Base-by-base conservation (phyloP, 331 rosid species). In the Rhamnella rubrinervis region DNA sequence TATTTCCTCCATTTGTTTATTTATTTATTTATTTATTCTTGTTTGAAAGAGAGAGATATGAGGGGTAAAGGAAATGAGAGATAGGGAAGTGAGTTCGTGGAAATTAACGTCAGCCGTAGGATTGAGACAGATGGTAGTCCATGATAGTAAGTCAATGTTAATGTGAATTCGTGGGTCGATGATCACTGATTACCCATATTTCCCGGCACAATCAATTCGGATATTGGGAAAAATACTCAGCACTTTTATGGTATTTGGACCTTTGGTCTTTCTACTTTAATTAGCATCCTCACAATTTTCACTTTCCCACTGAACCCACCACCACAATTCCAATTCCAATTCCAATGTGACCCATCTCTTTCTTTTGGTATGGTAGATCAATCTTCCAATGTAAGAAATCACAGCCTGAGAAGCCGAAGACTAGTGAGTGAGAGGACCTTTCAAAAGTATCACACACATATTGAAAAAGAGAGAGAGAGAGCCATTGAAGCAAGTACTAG, bases 171-270 rank as follows among this genome's bases (percentile, higher is more conserved):
- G 6, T 3, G 61, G 40, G 37, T 25, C 31, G 37, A 61, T 56
- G 75, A 26, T 21, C 40, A 28, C 21, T 50, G 50, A 72, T 67
- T 44, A 71, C 35, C 88, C 96, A 50, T 15, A 76, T 65, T 85
- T 66, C 50, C 8, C 86, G 91, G 84, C 89, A 74, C 62, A 78
- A 75, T 79, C 66, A 14, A 39, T 31, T 56, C 64, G 26, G 15
- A 16, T 72, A 38, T 44, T 44, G 16, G 49, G 16, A 53, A 53
- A 16, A 53, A 53, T 53, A 19, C 8, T 53, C 0, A 17, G 25
- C 58, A 53, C 58, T 53, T n/a, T n/a, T 53, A 53, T 0, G 20
- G 7, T 17, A 17, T 6, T 35, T 70, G 46, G 38, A 19, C 4
- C 5, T 47, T 21, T 39, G 1, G 38, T 6, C 10, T 38, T 55